A percentile compares a stretch with the other conserved stretches of the same genome.
These are phyloP conservation scores for Grosmannia huntii DNA, from an alignment of 2,329 filamentous ascomycete species.

Conservation along the genomic window DNA sequence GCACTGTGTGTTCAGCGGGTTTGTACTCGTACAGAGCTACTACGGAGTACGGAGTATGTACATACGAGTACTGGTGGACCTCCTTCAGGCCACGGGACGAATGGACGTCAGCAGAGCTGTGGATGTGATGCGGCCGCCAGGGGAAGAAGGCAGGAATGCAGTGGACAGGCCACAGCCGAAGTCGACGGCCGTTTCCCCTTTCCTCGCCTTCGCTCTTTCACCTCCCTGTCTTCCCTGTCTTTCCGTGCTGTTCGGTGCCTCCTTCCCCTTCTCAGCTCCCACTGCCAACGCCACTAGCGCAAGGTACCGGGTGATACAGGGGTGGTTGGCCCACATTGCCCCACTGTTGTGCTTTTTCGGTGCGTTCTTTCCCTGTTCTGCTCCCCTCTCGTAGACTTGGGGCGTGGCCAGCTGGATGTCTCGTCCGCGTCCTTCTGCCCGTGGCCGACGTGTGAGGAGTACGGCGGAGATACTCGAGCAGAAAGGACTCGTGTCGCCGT, in stretches of 20 bases:
- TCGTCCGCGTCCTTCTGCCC: not conserved
- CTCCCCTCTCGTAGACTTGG: not conserved
- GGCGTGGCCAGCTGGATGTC: not conserved
- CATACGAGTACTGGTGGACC: not conserved
- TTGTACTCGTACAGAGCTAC: too few relatives aligned
- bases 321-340: not conserved
- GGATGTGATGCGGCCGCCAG: constrained; percentile 2
- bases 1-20: not conserved
- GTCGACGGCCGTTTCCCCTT: not conserved
- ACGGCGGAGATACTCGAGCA: not conserved
- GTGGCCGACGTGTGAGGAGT: not conserved
- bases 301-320: constrained; percentile 8
- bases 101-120: not conserved
- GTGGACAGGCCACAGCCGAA: too few relatives aligned
- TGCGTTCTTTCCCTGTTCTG: not conserved
- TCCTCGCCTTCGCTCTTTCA: not conserved
- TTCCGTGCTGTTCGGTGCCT: not conserved
- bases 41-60: too few relatives aligned
- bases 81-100: not conserved
- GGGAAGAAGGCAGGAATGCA: not conserved
- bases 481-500: not conserved
- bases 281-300: constrained; percentile 10
- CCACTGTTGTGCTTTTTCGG: not conserved
- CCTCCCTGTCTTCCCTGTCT: not conserved
- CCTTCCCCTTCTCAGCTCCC: not conserved